Evolutionary conservation across 257 asterid genomes (phyloP).

Genomic region (Solanum clarkiae): DNA sequence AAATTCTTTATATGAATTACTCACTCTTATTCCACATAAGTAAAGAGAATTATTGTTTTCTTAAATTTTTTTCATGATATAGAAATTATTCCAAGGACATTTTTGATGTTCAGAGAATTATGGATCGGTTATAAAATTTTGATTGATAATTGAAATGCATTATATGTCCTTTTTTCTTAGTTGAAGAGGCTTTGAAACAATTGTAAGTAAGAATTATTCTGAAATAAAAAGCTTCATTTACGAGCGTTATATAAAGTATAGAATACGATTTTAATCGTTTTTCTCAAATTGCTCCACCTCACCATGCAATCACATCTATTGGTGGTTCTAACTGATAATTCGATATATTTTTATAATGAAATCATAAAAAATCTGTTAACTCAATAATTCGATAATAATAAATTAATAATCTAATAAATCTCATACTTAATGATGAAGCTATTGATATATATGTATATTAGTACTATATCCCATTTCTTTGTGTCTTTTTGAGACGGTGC

Average conservation of each 20-base stretch:
- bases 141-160: neutral
- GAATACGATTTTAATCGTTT: too few relatives aligned
- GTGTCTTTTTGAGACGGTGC: neutral
- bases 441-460: neutral
- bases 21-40: neutral
- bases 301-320: too few relatives aligned
- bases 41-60: neutral
- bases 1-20: neutral
- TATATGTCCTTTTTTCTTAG: neutral
- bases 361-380: too few relatives aligned
- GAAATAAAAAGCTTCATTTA: too few relatives aligned
- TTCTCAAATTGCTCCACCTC: too few relatives aligned
- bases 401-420: too few relatives aligned
- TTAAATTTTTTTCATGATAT: neutral
- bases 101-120: neutral
- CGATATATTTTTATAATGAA: too few relatives aligned
- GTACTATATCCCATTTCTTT: neutral
- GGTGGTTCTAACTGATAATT: too few relatives aligned
- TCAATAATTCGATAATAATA: too few relatives aligned
- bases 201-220: too few relatives aligned
- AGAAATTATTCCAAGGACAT: neutral
- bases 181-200: too few relatives aligned
- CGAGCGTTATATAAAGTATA: too few relatives aligned
- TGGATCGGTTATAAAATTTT: neutral
- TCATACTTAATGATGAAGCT: neutral